phyloP scores from a whole-genome alignment of 163 green algal species.

The Scenedesmus sp. region DNA sequence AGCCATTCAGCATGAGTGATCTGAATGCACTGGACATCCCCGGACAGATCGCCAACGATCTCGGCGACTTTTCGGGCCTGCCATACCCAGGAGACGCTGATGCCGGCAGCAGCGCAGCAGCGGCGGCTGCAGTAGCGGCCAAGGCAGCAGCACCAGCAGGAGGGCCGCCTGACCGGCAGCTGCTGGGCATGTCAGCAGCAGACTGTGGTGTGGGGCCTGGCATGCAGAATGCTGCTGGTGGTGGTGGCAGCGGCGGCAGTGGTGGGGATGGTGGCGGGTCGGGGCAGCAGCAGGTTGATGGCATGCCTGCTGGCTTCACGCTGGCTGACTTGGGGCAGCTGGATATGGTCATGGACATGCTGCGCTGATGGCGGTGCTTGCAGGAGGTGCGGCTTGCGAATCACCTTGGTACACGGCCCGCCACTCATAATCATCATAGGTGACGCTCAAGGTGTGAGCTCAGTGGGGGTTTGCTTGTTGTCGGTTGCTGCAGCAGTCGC shows the following conservation, averaged over 20 bases:
- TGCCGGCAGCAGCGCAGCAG: background rate
- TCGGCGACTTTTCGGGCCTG: background rate
- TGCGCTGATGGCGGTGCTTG: background rate
- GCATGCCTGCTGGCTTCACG: background rate
- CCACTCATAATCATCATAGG: no score
- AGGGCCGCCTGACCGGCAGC: background rate
- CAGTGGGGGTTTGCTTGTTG: no score
- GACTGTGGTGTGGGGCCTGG: background rate
- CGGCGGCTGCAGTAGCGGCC: background rate
- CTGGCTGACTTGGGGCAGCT: background rate
- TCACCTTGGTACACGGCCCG: no score
- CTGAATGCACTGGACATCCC: conserved; percentile 26
- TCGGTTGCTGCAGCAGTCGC: no score
- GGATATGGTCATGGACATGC: conserved; percentile 5
- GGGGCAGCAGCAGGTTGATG: background rate
- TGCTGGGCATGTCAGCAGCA: background rate
- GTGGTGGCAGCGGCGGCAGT: background rate
- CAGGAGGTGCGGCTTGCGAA: background rate
- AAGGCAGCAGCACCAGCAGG: background rate
- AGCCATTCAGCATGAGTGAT: conserved; percentile 38
- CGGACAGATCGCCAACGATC: conserved; percentile 1
- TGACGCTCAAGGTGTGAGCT: no score
- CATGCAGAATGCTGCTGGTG: background rate
- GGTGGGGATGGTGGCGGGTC: background rate
- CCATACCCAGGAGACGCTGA: background rate